These are phyloP conservation scores for Trichoderma afroharzianum DNA, from an alignment of 2,329 filamentous ascomycete species.

Conservation along the genomic window DNA sequence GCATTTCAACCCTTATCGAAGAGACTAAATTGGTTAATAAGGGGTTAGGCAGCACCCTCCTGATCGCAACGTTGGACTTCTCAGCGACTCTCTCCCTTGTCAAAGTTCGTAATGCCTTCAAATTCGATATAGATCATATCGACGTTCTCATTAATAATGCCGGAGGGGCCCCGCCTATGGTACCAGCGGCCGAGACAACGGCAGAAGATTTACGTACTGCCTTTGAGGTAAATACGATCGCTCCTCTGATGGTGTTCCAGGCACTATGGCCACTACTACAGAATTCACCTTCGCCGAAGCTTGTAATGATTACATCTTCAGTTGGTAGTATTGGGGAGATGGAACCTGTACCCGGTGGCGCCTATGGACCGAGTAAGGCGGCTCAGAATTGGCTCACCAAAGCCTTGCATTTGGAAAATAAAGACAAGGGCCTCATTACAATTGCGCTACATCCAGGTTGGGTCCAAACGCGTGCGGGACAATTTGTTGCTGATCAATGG, in stretches of 20 bases:
- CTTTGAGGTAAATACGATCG: constrained; percentile 44
- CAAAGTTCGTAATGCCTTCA: constrained; percentile 23
- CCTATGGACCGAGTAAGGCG: constrained; percentile 36
- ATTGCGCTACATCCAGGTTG: constrained; percentile 39
- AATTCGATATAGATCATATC: constrained; percentile 35
- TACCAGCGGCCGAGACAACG: constrained; percentile 28
- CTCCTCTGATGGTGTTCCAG: constrained; percentile 34
- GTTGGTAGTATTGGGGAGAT: constrained; percentile 33
- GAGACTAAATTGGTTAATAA: constrained; percentile 21
- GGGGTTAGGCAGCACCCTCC: constrained; percentile 29
- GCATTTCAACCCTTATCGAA: constrained; percentile 21
- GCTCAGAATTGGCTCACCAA: constrained; percentile 34
- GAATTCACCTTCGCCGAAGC: constrained; percentile 28
- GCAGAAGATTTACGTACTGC: constrained; percentile 35
- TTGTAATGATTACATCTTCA: constrained; percentile 35
- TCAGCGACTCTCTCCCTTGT: constrained; percentile 25
- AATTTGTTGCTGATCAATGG: constrained; percentile 32
- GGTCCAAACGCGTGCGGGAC: constrained; percentile 33
- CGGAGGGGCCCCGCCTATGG: constrained; percentile 34
- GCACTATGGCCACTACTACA: constrained; percentile 36
- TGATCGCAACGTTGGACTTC: constrained; percentile 38
- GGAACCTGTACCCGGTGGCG: constrained; percentile 31
- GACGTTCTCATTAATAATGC: constrained; percentile 53
- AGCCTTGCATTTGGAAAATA: constrained; percentile 29
- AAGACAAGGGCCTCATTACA: constrained; percentile 22